A percentile compares a stretch with the other conserved stretches of the same genome.
Evolutionary conservation across 805 yeast species (phyloP).

Genomic region (Tetrapisispora taiwanensis): DNA sequence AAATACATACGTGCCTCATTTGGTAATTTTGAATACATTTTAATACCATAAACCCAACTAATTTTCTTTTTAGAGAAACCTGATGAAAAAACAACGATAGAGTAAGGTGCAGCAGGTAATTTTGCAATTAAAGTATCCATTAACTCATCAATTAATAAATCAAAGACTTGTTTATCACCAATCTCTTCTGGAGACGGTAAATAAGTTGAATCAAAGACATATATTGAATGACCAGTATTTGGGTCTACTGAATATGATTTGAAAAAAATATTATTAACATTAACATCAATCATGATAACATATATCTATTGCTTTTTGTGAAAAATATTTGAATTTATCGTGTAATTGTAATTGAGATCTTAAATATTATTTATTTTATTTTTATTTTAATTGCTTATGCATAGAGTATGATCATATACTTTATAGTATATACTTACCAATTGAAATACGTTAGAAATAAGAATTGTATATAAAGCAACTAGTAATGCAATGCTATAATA

Average conservation of each 20-base stretch:
- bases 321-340: background rate
- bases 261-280: conserved; percentile 41
- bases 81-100: conserved; percentile 68
- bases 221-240: conserved; percentile 56
- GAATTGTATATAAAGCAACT: too few species aligned
- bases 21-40: conserved; percentile 48
- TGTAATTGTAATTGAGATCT: background rate
- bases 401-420: too few species aligned
- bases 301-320: too few species aligned
- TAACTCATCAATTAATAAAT: conserved; percentile 38
- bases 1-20: conserved; percentile 44
- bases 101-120: conserved; percentile 56
- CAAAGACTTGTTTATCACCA: conserved; percentile 30
- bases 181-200: conserved; percentile 50
- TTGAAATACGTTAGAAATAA: too few species aligned
- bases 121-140: conserved; percentile 45
- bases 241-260: conserved; percentile 58
- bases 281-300: conserved; percentile 21
- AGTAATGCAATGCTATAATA: too few species aligned
- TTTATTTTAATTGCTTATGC: too few species aligned
- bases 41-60: conserved; percentile 65
- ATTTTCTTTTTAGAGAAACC: conserved; percentile 49
- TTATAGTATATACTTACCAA: too few species aligned
- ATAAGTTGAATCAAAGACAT: conserved; percentile 73
- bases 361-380: too few species aligned